Evolutionary conservation across 345 rosid genomes (phyloP).

Genomic region (Tarenaya hassleriana): DNA sequence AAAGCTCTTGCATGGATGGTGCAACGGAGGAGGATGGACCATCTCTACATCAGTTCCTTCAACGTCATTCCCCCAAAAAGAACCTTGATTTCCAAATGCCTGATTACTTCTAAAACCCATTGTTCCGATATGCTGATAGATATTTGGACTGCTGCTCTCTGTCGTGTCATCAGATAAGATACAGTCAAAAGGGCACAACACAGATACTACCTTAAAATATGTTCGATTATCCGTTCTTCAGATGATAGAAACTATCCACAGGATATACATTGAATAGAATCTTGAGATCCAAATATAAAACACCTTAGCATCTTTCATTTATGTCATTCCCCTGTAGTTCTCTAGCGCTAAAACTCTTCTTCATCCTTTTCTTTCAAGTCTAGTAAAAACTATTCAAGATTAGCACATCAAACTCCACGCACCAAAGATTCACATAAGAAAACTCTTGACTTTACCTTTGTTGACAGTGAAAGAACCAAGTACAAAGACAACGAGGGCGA

Average conservation of each 20-base stretch:
- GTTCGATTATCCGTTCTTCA: no score
- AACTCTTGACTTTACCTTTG: slow-evolving; percentile 44
- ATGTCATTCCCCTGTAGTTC: no score
- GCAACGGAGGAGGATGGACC: slow-evolving; percentile 29
- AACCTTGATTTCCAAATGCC: slow-evolving; percentile 19
- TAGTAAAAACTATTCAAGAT: no score
- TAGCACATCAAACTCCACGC: background rate
- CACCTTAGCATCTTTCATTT: no score
- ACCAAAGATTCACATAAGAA: slow-evolving; percentile 4
- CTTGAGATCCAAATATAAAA: no score
- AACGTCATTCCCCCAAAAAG: slow-evolving; percentile 23
- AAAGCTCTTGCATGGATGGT: slow-evolving; percentile 63
- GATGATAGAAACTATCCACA: no score
- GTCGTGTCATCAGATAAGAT: slow-evolving; percentile 19
- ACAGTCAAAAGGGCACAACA: background rate
- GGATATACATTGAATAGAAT: no score
- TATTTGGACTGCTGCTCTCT: slow-evolving; percentile 40
- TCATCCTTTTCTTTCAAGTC: no score
- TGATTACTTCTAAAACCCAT: slow-evolving; percentile 24
- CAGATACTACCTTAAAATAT: no score
- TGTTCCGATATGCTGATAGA: slow-evolving; percentile 30
- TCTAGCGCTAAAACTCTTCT: no score
- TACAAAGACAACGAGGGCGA: slow-evolving; percentile 62
- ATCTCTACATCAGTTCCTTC: slow-evolving; percentile 28
- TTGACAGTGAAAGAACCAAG: slow-evolving; percentile 55